Base-by-base conservation (phyloP, 2,329 filamentous ascomycete genomes). In the Sarocladium oryzae region DNA sequence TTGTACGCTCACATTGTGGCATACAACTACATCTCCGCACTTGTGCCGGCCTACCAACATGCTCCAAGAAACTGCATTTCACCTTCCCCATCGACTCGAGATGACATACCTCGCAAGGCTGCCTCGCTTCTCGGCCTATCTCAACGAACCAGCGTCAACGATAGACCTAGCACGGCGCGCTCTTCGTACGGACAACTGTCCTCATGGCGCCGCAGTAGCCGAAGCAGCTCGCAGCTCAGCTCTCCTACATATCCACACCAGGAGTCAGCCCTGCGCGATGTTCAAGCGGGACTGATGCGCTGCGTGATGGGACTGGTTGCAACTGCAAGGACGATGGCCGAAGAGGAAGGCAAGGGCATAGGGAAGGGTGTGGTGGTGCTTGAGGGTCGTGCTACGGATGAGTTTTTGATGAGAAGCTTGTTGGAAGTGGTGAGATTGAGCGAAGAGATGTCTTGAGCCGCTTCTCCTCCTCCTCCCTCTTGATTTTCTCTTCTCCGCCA, bases 1-100 rank as follows among this genome's bases (percentile, higher is more conserved):
- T 63, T 83, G 5, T 82, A 82, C 57, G 79, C 79, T 0, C 78
- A 83, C 57, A 67, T 82, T 8, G 63, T 82, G 3, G 78, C 76
- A 0, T 81, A 78, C 62, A 82, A 81, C 62, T 82, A 82, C 64
- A 66, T 82, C 46, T 65, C 63, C 8, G 60, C 60, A n/a, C 60
- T 68, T 33, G 58, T 65, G 23, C 58, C 60, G 28, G 43, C 26
- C 7, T 26, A 48, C 4, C n/a, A 4, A 20, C n/a, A 21, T 55
- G 59, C 52, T 53, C 52, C 21, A 54, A 52, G 7, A 58, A 56
- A 30, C 40, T 28, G 13, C 54, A 51, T 16, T 58, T 43, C 7
- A 33, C 50, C 2, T 57, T 52, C 45, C 52, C 54, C 30, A 52
- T 62, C 6, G 58, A 62, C 24, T 61, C 24, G 36, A 53, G 66